Base-by-base conservation (phyloP, 2,329 filamentous ascomycete species). In the Phaeoacremonium minimum region DNA sequence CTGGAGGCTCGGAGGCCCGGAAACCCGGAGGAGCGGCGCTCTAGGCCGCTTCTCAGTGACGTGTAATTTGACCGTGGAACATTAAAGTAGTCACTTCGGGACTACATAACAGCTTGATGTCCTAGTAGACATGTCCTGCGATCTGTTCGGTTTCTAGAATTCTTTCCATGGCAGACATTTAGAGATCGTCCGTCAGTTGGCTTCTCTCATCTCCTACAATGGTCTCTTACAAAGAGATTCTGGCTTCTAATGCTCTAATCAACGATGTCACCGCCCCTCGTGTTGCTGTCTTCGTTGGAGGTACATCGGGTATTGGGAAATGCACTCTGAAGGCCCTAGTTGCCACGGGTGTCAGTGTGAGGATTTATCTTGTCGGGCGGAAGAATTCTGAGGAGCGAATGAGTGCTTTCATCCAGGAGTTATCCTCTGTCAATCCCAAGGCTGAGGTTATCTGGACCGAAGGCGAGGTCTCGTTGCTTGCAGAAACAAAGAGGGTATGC, bases 281-380 rank as follows among this genome's bases (percentile, higher is more conserved):
- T 12, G 51, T 66, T 28, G 53, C 63, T 37, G 56, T 71, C 42
- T 70, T 71, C 41, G 59, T 61, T 5, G 66, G 67, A 22, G 68
- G 60, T 9, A 72, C 68, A 2, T 64, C 65, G 3, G 69, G 69
- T 32, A 64, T 72, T 38, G 68, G 68, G 7, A 57, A 63, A 31
- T 30, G 54, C 30, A 70, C 67, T 0, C 26, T 69, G 8, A 41
- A 36, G 18, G 62, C 56, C 13, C 40, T 71, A 2, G 57, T 61
- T 34, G 47, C 44, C 2, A 59, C 56, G 0, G 61, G 60, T 3
- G 42, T 51, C 1, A 55, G 50, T 40, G 18, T 57, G n/a, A 57
- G 54, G 37, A 58, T 63, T 43, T 71, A 71, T 43, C 34, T 71
- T 0, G 42, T 71, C 35, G 68, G 67, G 2, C 65, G 68, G 35